A percentile compares a stretch with the other conserved stretches of the same genome.
These are phyloP conservation scores for Epichloe festucae DNA, from an alignment of 2,329 filamentous ascomycete genomes.

Conservation along the genomic window DNA sequence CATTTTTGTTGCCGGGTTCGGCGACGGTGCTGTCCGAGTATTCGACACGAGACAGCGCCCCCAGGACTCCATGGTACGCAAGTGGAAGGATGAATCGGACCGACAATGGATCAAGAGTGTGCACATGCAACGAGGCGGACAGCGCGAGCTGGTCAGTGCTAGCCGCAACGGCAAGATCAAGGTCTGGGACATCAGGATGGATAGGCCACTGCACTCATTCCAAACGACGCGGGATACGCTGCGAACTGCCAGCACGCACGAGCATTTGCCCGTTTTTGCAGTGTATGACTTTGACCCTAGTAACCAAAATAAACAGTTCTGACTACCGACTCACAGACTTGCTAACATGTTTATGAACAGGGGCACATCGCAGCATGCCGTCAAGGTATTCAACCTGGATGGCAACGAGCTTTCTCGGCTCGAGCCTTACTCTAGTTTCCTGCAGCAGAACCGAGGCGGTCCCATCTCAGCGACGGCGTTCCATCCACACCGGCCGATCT, in stretches of 20 bases:
- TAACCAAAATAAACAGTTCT: not conserved
- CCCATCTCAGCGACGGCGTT: constrained; percentile 86
- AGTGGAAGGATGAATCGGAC: constrained; percentile 81
- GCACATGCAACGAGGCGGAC: constrained; percentile 90
- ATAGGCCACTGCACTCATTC: constrained; percentile 60
- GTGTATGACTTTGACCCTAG: constrained; percentile 45
- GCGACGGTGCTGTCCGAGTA: constrained; percentile 84
- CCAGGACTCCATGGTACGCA: constrained; percentile 84
- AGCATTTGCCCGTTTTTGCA: constrained; percentile 92
- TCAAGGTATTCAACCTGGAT: constrained; percentile 87
- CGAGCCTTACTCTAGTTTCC: constrained; percentile 82
- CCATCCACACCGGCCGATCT: constrained; percentile 85
- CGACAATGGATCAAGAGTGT: constrained; percentile 92
- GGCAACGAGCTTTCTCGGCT: constrained; percentile 67
- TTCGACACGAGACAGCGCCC: constrained; percentile 80
- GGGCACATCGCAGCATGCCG: constrained; percentile 74
- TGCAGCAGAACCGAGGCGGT: constrained; percentile 65
- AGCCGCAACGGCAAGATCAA: constrained; percentile 88
- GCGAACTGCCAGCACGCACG: constrained; percentile 80
- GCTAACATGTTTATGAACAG: constrained; percentile 29
- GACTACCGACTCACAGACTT: not conserved
- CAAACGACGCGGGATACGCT: constrained; percentile 65
- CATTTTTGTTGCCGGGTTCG: constrained; percentile 90
- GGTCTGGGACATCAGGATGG: constrained; percentile 91
- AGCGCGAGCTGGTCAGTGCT: constrained; percentile 80